These are phyloP conservation scores for Pseudonitzschia pungens DNA, from an alignment of 108 stramenopile genomes.

Conservation along the genomic window DNA sequence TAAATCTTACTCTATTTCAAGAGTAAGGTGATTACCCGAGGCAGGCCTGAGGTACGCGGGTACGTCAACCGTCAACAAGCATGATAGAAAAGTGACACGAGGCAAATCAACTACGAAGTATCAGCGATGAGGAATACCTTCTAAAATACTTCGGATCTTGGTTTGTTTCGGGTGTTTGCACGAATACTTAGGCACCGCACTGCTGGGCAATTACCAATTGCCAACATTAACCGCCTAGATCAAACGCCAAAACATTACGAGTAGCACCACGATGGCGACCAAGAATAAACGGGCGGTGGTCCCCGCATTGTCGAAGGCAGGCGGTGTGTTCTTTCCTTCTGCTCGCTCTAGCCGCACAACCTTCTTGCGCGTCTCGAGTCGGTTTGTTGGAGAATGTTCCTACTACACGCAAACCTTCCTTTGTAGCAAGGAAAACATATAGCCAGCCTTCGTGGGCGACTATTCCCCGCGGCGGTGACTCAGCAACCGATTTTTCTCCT, in stretches of 20 bases:
- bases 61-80: too few species aligned
- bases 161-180: background rate
- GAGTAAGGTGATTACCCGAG: too few species aligned
- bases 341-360: background rate
- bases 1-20: too few species aligned
- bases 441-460: conserved; percentile 25
- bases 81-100: background rate
- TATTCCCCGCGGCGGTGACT: conserved; percentile 38
- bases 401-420: background rate
- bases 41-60: too few species aligned
- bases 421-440: background rate
- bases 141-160: background rate
- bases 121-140: background rate
- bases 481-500: background rate
- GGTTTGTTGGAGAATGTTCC: background rate
- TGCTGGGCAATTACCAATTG: too few species aligned
- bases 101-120: background rate
- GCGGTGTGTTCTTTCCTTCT: conserved; percentile 3
- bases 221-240: too few species aligned
- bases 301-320: background rate
- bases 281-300: background rate
- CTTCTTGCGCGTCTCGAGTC: conserved; percentile 3
- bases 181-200: background rate
- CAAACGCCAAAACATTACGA: background rate
- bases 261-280: background rate